Base-by-base conservation (phyloP, 768 basidiomycete genomes). In the Gloeopeniophorella convolvens region DNA sequence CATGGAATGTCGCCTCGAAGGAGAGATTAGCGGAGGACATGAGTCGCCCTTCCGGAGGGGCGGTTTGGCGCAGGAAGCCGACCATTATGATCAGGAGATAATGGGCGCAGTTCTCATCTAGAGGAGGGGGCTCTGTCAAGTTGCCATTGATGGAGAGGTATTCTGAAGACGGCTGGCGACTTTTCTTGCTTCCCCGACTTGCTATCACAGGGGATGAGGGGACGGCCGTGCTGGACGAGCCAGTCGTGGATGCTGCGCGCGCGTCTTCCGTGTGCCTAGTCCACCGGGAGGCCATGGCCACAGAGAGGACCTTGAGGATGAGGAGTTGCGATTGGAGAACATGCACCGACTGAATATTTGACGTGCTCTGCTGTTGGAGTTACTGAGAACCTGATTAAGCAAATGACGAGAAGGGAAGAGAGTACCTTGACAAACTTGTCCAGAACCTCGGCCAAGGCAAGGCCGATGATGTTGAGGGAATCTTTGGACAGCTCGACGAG, bases 241-340 rank as follows among this genome's bases (percentile, higher is more conserved):
- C 70, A 23, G 72, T 60, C 15, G 72, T 72, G 16, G 77, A 77
- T 26, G 62, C 63, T 6, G 75, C 64, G 12, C 72, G 68, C 16
- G 57, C 61, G 37, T 66, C 65, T n/a, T 73, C 70, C 5, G 71
- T 62, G 42, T 71, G 68, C n/a, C 70, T 35, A 30, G 69, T 73
- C 85, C 86, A 91, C 27, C 87, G 80, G 13, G 85, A 82, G 4
- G 86, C 79, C 76, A 94, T 80, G 40, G 83, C 79, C 36, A 85
- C 72, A 0, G 84, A 76, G 11, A 95, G 66, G 20, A 93, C 81
- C 67, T 93, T 90, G 60, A 93, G 73, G 32, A 94, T 68, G 59
- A 89, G 89, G 2, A 94, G 72, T 63, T 93, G 88, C 0, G 91
- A 93, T 62, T 94, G 90, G 4, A 92, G 74, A 35, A 84, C 77